These are phyloP conservation scores for Geranomyces variabilis DNA, from an alignment of 192 early-diverging fungal species.

Conservation along the genomic window DNA sequence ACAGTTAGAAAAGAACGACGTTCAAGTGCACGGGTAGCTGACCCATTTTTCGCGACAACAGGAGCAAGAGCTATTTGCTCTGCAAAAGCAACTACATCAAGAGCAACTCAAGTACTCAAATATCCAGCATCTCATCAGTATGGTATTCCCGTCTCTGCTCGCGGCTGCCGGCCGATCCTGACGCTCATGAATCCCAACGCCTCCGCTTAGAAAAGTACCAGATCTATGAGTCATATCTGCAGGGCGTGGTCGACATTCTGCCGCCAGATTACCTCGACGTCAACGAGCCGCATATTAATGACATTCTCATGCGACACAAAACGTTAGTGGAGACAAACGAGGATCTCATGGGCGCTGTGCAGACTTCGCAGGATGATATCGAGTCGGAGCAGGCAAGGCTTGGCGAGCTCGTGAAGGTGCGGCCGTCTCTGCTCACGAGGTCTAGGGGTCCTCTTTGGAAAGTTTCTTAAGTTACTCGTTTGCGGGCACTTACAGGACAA, in stretches of 20 bases:
- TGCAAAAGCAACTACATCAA: conserved; percentile 45
- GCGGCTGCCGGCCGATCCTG: too few relatives aligned
- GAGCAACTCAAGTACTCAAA: conserved; percentile 49
- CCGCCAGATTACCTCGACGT: conserved; percentile 65
- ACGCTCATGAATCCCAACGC: neutral
- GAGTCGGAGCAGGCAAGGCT: conserved; percentile 46
- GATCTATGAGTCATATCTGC: conserved; percentile 61
- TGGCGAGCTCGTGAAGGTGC: conserved; percentile 52
- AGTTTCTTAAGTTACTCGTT: neutral
- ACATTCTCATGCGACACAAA: conserved; percentile 63
- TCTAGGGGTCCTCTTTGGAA: neutral
- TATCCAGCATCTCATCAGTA: conserved; percentile 56
- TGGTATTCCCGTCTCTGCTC: neutral
- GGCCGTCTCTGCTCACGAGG: conserved; percentile 1
- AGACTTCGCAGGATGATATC: conserved; percentile 54
- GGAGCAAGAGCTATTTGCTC: conserved; percentile 53
- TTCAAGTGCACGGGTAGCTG: neutral
- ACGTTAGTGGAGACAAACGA: conserved; percentile 64
- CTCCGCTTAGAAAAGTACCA: conserved; percentile 52
- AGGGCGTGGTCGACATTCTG: conserved; percentile 58
- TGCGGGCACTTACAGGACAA: conserved; percentile 42
- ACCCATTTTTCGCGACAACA: conserved; percentile 12
- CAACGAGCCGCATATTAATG: conserved; percentile 67
- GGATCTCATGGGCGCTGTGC: conserved; percentile 50
- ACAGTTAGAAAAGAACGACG: neutral